phyloP scores from a whole-genome alignment of 2,329 filamentous ascomycete species.

The Colletotrichum abscissum region DNA sequence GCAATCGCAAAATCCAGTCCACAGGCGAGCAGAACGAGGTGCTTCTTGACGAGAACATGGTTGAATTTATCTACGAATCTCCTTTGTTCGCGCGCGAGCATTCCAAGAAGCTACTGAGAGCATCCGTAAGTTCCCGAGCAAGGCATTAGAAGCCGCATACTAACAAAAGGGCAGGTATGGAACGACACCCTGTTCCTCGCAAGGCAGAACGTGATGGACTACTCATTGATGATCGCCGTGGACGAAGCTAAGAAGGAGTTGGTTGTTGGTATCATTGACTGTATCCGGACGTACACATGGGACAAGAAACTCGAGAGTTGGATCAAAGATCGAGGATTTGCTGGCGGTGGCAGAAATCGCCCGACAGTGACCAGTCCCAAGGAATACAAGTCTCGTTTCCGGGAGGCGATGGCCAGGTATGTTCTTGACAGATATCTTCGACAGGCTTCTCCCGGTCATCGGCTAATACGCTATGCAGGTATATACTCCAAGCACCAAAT shows the following conservation, averaged over 20 bases:
- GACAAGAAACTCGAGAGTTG: constrained; percentile 99
- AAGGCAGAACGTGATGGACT: constrained; percentile 98
- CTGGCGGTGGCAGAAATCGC: constrained; percentile 79
- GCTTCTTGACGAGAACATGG: constrained; percentile 96
- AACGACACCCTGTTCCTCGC: constrained; percentile 97
- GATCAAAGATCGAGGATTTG: constrained; percentile 97
- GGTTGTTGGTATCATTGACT: constrained; percentile 97
- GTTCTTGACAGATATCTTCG: constrained; percentile 45
- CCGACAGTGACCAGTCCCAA: constrained; percentile 97
- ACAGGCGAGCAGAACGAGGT: constrained; percentile 98
- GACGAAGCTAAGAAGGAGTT: constrained; percentile 91
- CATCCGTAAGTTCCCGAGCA: constrained; percentile 63
- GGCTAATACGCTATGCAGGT: constrained; percentile 53
- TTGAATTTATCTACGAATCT: constrained; percentile 98
- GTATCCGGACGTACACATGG: constrained; percentile 98
- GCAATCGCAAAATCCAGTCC: constrained; percentile 95
- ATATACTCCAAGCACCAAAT: constrained; percentile 80
- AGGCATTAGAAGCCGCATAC: neutral
- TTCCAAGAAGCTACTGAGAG: constrained; percentile 90
- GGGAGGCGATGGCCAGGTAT: constrained; percentile 95
- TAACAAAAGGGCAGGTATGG: constrained; percentile 67
- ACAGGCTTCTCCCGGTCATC: neutral
- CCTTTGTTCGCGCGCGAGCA: constrained; percentile 96
- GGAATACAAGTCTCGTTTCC: constrained; percentile 95
- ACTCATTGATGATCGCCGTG: constrained; percentile 97